phyloP scores from a whole-genome alignment of 2,329 filamentous ascomycete species.

The Seiridium unicorne region DNA sequence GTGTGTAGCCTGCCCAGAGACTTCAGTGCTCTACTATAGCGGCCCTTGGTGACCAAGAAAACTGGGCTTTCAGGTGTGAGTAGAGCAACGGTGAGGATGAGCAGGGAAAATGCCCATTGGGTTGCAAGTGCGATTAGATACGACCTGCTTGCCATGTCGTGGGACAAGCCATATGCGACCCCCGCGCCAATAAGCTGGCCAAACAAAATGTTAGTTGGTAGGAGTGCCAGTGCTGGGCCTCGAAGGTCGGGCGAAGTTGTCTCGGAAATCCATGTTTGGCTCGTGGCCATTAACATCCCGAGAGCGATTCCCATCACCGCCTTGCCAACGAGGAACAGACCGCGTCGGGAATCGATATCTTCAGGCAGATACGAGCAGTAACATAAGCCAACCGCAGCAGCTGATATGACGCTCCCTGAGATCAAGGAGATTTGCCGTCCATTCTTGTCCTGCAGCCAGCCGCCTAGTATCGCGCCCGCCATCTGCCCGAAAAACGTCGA shows the following conservation, averaged over 20 bases:
- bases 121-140: slow-evolving; percentile 41
- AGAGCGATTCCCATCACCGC: slow-evolving; percentile 43
- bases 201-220: slow-evolving; percentile 46
- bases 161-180: slow-evolving; percentile 34
- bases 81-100: slow-evolving; percentile 39
- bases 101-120: slow-evolving; percentile 41
- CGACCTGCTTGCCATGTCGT: slow-evolving; percentile 19
- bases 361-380: slow-evolving; percentile 29
- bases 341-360: slow-evolving; percentile 15
- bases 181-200: slow-evolving; percentile 45
- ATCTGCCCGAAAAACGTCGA: slow-evolving; percentile 18
- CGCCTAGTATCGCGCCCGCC: slow-evolving; percentile 20
- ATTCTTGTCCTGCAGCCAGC: slow-evolving; percentile 36
- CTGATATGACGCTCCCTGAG: slow-evolving; percentile 33
- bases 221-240: slow-evolving; percentile 45
- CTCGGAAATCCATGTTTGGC: slow-evolving; percentile 49
- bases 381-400: slow-evolving; percentile 32
- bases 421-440: slow-evolving; percentile 36
- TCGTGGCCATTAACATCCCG: slow-evolving; percentile 40
- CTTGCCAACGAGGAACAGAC: slow-evolving; percentile 42
- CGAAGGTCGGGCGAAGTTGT: slow-evolving; percentile 43
- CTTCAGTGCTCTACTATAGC: slow-evolving; percentile 36
- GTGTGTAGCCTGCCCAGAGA: slow-evolving; percentile 50
- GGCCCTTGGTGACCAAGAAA: slow-evolving; percentile 42
- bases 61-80: slow-evolving; percentile 50